Percentiles rank a stretch among this genome's conserved stretches.
These are phyloP conservation scores for Juglanconis sp. DNA, from an alignment of 2,329 filamentous ascomycete genomes.

Conservation along the genomic window DNA sequence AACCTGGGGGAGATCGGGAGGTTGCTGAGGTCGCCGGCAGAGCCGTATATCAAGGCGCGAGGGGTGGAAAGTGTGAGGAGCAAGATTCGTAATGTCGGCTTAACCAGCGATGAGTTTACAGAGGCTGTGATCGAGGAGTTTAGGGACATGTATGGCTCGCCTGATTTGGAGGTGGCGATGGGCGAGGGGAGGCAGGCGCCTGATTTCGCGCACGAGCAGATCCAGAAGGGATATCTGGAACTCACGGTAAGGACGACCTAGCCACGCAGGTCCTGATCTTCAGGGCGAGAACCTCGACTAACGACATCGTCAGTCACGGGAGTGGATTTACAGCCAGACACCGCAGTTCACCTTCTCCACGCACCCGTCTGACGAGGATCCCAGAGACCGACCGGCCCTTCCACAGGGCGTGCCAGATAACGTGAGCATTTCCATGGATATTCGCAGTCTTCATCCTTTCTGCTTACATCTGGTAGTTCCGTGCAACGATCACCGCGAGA, in stretches of 20 bases:
- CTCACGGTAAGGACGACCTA: conserved; percentile 49
- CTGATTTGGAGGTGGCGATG: conserved; percentile 37
- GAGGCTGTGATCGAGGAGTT: conserved; percentile 65
- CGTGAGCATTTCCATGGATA: conserved; percentile 30
- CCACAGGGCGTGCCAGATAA: conserved; percentile 45
- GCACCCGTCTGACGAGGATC: conserved; percentile 55
- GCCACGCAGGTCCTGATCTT: conserved; percentile 23
- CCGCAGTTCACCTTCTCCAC: conserved; percentile 75
- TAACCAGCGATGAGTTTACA: conserved; percentile 46
- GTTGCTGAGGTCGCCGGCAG: conserved; percentile 75
- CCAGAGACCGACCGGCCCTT: conserved; percentile 50
- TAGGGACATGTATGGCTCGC: conserved; percentile 57
- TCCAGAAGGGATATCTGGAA: conserved; percentile 61
- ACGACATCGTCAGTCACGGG: conserved; percentile 44
- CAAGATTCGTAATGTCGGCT: conserved; percentile 72
- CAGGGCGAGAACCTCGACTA: neutral
- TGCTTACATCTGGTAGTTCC: conserved; percentile 24
- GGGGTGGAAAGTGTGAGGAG: conserved; percentile 92
- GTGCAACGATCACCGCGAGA: conserved; percentile 33
- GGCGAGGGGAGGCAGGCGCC: conserved; percentile 43
- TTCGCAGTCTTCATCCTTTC: accelerated
- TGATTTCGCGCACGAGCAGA: conserved; percentile 40
- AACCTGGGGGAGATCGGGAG: conserved; percentile 67
- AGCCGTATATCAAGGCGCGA: conserved; percentile 70
- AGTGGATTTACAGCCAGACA: conserved; percentile 84